These are phyloP conservation scores for Apiosordaria backusii DNA, from an alignment of 495 filamentous ascomycete species.

Conservation along the genomic window DNA sequence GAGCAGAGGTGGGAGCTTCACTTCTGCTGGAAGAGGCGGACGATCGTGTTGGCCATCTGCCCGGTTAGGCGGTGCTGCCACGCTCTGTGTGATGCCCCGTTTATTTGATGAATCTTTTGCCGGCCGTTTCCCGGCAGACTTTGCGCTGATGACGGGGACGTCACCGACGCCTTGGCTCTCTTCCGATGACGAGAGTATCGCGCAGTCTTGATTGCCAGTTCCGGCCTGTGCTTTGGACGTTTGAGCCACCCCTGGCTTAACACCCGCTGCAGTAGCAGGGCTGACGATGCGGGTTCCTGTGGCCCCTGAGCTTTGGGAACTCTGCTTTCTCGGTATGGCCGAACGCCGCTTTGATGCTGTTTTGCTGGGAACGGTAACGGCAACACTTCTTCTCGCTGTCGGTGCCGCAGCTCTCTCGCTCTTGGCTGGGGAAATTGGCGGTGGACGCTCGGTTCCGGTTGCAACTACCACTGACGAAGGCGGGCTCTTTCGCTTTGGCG, in stretches of 20 bases:
- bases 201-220: background rate
- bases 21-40: background rate
- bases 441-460: slow-evolving; percentile 9
- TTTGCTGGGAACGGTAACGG: slow-evolving; percentile 19
- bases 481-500: background rate
- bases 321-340: slow-evolving; percentile 36
- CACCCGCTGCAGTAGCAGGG: slow-evolving; percentile 6
- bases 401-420: slow-evolving; percentile 21
- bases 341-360: slow-evolving; percentile 38
- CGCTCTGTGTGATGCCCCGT: background rate
- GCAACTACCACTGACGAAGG: background rate
- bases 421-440: slow-evolving; percentile 15
- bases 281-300: background rate
- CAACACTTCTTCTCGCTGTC: slow-evolving; percentile 38
- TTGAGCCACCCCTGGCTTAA: background rate
- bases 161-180: background rate
- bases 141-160: background rate
- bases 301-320: slow-evolving; percentile 40
- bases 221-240: background rate
- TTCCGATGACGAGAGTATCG: background rate
- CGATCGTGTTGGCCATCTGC: background rate
- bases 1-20: too few relatives aligned
- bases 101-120: background rate
- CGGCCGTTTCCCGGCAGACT: background rate
- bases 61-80: background rate